Percentiles rank a stretch among this genome's conserved stretches.
Evolutionary conservation across 208 protist species (phyloP).

Genomic region (Leishmania aethiopica): DNA sequence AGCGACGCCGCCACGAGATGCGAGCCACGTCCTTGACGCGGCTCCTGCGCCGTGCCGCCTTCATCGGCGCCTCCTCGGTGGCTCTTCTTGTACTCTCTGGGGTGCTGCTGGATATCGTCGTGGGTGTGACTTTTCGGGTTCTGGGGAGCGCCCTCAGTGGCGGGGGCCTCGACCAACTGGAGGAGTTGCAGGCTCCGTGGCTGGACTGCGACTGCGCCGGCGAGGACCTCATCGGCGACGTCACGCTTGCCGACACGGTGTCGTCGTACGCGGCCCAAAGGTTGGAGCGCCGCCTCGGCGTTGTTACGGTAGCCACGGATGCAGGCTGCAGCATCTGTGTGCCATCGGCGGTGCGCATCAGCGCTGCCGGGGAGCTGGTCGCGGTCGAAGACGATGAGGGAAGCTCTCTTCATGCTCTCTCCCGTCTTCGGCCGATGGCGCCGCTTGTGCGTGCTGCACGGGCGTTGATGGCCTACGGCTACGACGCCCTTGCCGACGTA

Average conservation of each 20-base stretch:
- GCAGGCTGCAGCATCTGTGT: neutral
- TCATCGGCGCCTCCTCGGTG: neutral
- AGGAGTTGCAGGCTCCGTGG: conserved; percentile 7
- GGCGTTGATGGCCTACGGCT: neutral
- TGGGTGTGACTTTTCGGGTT: neutral
- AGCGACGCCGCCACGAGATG: neutral
- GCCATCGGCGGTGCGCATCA: neutral
- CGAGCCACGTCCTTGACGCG: neutral
- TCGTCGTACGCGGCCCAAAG: too few species aligned
- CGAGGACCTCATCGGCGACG: neutral
- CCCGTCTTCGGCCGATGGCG: neutral
- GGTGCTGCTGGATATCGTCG: neutral
- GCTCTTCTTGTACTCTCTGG: neutral
- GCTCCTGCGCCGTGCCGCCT: neutral
- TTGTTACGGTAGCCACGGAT: neutral
- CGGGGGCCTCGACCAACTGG: neutral
- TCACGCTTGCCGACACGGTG: neutral
- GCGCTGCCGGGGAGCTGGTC: neutral
- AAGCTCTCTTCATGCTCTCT: too few species aligned
- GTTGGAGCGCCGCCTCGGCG: neutral
- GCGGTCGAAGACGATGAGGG: neutral
- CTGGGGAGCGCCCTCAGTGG: neutral
- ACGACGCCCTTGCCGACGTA: neutral
- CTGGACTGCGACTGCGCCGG: conserved; percentile 15
- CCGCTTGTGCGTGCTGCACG: neutral